phyloP scores from a whole-genome alignment of 2,329 filamentous ascomycete species.

The Colletotrichum tofieldiae region DNA sequence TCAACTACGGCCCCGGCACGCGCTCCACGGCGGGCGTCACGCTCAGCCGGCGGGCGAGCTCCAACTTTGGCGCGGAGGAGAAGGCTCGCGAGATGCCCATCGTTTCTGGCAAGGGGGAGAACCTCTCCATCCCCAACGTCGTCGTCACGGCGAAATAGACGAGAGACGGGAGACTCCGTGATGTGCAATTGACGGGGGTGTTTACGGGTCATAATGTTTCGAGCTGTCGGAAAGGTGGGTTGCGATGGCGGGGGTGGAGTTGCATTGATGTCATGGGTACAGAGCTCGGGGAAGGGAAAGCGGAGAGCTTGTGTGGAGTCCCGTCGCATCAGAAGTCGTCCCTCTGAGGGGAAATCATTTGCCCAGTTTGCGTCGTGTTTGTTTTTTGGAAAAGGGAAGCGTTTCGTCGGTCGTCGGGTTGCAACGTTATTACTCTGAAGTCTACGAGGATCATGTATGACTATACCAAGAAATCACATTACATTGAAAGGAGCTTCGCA shows the following conservation, averaged over 20 bases:
- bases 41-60: constrained; percentile 41
- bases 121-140: constrained; percentile 32
- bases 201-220: constrained; percentile 15
- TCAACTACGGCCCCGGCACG: constrained; percentile 43
- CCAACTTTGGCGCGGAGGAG: constrained; percentile 40
- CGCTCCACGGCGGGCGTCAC: constrained; percentile 34
- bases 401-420: background rate
- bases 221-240: constrained; percentile 23
- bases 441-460: constrained; percentile 23
- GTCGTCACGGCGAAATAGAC: constrained; percentile 34
- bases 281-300: constrained; percentile 16
- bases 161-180: background rate
- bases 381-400: constrained; percentile 1
- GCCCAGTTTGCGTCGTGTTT: background rate
- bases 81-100: constrained; percentile 41
- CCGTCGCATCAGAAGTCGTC: background rate
- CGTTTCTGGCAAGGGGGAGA: constrained; percentile 30
- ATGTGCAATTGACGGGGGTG: background rate
- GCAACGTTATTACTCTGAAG: background rate
- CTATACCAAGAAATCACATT: constrained; percentile 15
- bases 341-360: background rate
- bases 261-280: constrained; percentile 27
- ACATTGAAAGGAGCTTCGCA: background rate
- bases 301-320: constrained; percentile 23
- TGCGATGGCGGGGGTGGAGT: constrained; percentile 23